These are phyloP conservation scores for Parachaetomium inaequale DNA, from an alignment of 495 filamentous ascomycete species.

Conservation along the genomic window DNA sequence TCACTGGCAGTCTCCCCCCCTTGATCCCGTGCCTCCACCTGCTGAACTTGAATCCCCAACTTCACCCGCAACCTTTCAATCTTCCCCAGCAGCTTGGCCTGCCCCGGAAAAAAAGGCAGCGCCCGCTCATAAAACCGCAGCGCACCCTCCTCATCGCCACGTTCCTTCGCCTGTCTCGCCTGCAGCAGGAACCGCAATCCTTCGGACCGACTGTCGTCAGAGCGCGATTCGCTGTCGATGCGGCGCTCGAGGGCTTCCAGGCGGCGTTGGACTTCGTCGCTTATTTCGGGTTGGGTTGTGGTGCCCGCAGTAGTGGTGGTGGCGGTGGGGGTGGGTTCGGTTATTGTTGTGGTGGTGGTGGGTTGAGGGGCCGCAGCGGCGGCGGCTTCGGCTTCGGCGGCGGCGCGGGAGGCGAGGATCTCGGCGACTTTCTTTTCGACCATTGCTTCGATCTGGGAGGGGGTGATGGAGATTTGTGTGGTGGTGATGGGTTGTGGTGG, in stretches of 20 bases:
- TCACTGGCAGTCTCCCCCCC: not conserved
- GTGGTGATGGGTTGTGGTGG: conserved; percentile 30
- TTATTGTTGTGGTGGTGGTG: not conserved
- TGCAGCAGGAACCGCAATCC: conserved; percentile 81
- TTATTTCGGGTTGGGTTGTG: conserved; percentile 51
- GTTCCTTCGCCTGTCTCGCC: conserved; percentile 84
- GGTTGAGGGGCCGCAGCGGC: not conserved
- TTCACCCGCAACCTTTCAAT: conserved; percentile 66
- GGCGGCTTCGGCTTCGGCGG: conserved; percentile 16
- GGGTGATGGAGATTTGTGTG: conserved; percentile 50
- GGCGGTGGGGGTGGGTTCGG: not conserved
- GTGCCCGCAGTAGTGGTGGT: not conserved
- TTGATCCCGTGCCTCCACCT: conserved; percentile 26
- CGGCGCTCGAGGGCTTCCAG: conserved; percentile 81
- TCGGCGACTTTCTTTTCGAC: conserved; percentile 89
- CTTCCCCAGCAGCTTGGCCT: conserved; percentile 74
- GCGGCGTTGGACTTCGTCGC: conserved; percentile 72
- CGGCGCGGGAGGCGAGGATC: conserved; percentile 68
- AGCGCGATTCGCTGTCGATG: conserved; percentile 51
- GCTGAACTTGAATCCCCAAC: no score
- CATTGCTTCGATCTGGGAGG: conserved; percentile 81
- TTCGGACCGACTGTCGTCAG: conserved; percentile 53
- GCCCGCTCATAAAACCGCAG: conserved; percentile 85
- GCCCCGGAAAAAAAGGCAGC: conserved; percentile 78
- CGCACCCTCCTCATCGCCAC: conserved; percentile 73